Base-by-base conservation (phyloP, 495 filamentous ascomycete species). In the Podospora anserina region DNA sequence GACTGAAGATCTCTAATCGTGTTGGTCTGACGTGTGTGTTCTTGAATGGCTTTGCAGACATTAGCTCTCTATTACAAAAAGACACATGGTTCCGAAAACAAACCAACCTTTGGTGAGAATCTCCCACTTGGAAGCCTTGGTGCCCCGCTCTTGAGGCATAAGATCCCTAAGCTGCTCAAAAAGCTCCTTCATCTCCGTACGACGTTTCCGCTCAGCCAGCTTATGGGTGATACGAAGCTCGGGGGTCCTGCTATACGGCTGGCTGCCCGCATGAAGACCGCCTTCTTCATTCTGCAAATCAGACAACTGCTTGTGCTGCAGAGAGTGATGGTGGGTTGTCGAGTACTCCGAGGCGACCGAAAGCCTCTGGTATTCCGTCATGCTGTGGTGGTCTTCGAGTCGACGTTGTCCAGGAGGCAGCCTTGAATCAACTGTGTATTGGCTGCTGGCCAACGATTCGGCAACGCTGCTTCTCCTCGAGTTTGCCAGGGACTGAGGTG, bases 111-210 rank as follows among this genome's bases (percentile, higher is more conserved):
- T 93, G 11, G 92, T 96, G n/a, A 99, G 78, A 44, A 97, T 96
- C 74, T 99, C 95, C 96, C 96, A 99, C 79, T 99, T 99, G 75
- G 93, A 97, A 3, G 94, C 94, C 75, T 98, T 99, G 58, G 91
- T 90, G 20, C 93, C 94, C 63, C 93, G 88, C 68, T 91, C 91
- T 66, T 92, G 89, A 5, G 94, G 94, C 69, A 97, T 88, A 55
- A 92, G 85, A 64, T 89, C 84, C 53, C 94, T 88, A 27, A 99
- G 80, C 59, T 90, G 85, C 70, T 99, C 95, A 76, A 98, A 98
- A 6, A 97, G 84, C 75, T 94, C 90, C 78, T 99, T 99, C 95
- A 99, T 98, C 77, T 99, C 95, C 61, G 92, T 97, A 44, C 95
- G 87, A 18, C 95, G 90, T 80, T 98, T 99, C 49, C 95, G 86